Conservation (phyloP, 2,329 filamentous ascomycete species). For the Allantophomopsis lycopodina region DNA sequence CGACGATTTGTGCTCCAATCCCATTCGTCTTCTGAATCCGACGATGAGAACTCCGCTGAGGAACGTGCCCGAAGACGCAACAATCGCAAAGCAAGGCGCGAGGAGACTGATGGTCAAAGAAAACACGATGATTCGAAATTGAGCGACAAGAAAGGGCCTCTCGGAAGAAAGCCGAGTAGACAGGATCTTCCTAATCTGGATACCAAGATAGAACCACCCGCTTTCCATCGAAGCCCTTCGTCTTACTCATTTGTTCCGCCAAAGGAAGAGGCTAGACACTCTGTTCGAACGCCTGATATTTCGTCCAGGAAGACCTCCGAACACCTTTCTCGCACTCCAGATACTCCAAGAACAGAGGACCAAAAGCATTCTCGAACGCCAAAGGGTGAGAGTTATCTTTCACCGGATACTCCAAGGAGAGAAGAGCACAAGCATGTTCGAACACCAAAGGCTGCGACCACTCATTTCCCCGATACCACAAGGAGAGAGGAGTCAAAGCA, state of each 20-base stretch:
- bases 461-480: too few species aligned
- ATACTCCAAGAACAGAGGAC: too few species aligned
- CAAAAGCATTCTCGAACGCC: too few species aligned
- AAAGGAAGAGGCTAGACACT: constrained; percentile 10
- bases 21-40: background rate
- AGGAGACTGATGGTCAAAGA: background rate
- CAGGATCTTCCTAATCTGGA: constrained; percentile 18
- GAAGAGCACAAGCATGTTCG: too few species aligned
- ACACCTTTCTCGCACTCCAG: too few species aligned
- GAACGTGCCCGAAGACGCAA: background rate
- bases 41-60: background rate
- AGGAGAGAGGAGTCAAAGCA: too few species aligned
- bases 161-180: constrained; percentile 11
- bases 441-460: too few species aligned
- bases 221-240: constrained; percentile 16
- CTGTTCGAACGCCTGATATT: constrained; percentile 3
- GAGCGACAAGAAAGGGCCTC: background rate
- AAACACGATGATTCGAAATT: too few species aligned
- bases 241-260: constrained; percentile 8
- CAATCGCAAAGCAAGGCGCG: background rate
- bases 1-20: constrained; percentile 1
- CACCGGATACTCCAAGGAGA: too few species aligned
- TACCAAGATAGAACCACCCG: constrained; percentile 17
- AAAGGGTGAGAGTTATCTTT: too few species aligned
- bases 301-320: too few species aligned